These are phyloP conservation scores for Trametes elegans DNA, from an alignment of 768 basidiomycete species.

Conservation along the genomic window DNA sequence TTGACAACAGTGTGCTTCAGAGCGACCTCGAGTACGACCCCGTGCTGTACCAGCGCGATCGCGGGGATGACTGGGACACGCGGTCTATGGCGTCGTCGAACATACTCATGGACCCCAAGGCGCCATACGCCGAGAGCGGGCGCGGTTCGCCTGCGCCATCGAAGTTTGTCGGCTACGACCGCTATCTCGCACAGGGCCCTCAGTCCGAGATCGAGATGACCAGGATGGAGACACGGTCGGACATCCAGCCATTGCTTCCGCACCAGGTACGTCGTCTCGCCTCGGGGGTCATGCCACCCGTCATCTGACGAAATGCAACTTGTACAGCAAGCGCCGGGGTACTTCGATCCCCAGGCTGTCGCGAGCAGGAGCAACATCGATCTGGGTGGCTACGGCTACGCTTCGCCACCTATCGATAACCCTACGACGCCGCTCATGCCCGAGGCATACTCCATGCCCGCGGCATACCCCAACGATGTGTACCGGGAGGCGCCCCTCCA, in stretches of 20 bases:
- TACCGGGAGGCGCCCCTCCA: constrained; percentile 63
- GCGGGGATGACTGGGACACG: constrained; percentile 90
- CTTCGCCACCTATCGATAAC: constrained; percentile 37
- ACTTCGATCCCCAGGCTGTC: constrained; percentile 21
- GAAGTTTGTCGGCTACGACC: constrained; percentile 44
- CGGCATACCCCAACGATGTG: constrained; percentile 35
- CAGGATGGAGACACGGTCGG: constrained; percentile 43
- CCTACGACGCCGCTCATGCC: constrained; percentile 35
- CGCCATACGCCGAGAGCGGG: constrained; percentile 38
- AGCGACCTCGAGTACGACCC: constrained; percentile 82
- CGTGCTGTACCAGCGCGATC: constrained; percentile 71
- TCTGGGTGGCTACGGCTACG: constrained; percentile 21
- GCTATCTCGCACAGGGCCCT: constrained; percentile 55
- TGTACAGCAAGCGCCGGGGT: constrained; percentile 18
- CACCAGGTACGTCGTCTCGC: constrained; percentile 6
- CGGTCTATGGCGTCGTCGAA: constrained; percentile 67
- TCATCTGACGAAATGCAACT: too few relatives aligned
- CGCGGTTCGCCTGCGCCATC: constrained; percentile 41
- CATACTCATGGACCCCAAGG: constrained; percentile 45
- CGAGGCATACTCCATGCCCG: constrained; percentile 38
- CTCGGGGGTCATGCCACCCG: background rate
- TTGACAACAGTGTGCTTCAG: constrained; percentile 29
- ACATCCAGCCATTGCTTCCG: constrained; percentile 59
- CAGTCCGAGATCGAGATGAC: constrained; percentile 51
- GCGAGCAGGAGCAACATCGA: constrained; percentile 23